Base-by-base conservation (phyloP, 2,329 filamentous ascomycete genomes). In the Sordariomycetes sp. region DNA sequence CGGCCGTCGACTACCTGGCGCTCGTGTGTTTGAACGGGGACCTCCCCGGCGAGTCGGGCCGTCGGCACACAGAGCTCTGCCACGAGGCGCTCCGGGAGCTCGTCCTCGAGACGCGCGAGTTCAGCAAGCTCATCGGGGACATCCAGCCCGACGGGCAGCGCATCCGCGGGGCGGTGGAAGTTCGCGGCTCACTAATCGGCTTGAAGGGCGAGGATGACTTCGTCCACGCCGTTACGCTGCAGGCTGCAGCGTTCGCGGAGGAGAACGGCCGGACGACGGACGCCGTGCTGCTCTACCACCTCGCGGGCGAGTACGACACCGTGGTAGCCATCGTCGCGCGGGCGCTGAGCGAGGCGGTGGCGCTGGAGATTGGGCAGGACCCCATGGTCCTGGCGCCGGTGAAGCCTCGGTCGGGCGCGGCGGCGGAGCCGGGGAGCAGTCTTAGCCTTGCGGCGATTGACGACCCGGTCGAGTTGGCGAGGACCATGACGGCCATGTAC, bases 31-130 rank as follows among this genome's bases (percentile, higher is more conserved):
- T 99, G 58, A 97, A 97, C 67, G 82, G 85, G 54, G 92, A 96
- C 68, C 76, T 95, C 51, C 81, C 79, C 28, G 87, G 86, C 22
- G 81, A 88, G 58, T 76, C 85, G 6, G 90, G 90, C 58, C 83
- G 81, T 60, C 85, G 86, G 51, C 92, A 96, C 67, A 81, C 85
- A 56, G 82, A 81, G 53, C 81, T 96, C 42, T 97, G 92, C 70
- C 90, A 96, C 69, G 90, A 96, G 70, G 92, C 90, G 7, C 76
- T 99, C 58, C 88, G 91, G 39, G 94, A 97, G 70, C 84, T 97
- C 58, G 90, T 96, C 28, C 78, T 99, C n/a, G 94, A 99, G 72
- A 96, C 91, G 22, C 84, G 92, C 62, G 94, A 99, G 67, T 99
- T 97, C 70, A 92, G 91, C 65, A 88, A 90, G 65, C 76, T 99